Base-by-base conservation (phyloP, 2,329 filamentous ascomycete species). In the Drechslera avenae region DNA sequence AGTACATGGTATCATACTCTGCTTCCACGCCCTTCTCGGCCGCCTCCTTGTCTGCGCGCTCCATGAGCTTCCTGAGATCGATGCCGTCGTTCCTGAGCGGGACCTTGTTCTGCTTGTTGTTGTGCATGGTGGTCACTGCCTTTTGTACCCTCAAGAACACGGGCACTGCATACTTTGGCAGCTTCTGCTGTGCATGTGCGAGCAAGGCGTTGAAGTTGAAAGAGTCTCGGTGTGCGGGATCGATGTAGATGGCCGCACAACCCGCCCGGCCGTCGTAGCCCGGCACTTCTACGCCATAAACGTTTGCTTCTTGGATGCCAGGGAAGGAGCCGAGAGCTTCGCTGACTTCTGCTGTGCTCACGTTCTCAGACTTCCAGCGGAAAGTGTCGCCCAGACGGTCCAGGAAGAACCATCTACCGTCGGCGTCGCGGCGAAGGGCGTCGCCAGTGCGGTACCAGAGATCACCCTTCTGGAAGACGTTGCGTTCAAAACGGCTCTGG, bases 91-190 rank as follows among this genome's bases (percentile, higher is more conserved):
- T 81, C 62, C 86, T 79, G 37, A 91, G 74, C 0, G 85, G 85
- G 1, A 86, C 81, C 69, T 92, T 92, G 67, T 90, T 89, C 73
- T 91, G 88, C 75, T 92, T 92, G 69, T 90, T 88, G 62, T 91
- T 92, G 66, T 89, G 86, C 62, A 85, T 87, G 5, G 86, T 82
- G 19, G 79, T 83, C 48, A 81, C 78, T 30, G 76, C 76, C 34
- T 80, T 74, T 17, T 88, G 79, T 14, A 90, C 72, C 1, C 88
- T 78, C 34, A 91, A 63, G 74, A 92, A 92, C 2, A 91, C 73
- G 0, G 89, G 89, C 1, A 92, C 87, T 0, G 89, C 89, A 63
- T 91, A 92, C 55, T 80, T 81, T 0, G 89, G 89, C 17, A 92
- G 75, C 42, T 83, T 78, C 12, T 78, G 77, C 5, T 82, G 79